Conservation (phyloP, 257 asterid species). For the Petunia secreta region DNA sequence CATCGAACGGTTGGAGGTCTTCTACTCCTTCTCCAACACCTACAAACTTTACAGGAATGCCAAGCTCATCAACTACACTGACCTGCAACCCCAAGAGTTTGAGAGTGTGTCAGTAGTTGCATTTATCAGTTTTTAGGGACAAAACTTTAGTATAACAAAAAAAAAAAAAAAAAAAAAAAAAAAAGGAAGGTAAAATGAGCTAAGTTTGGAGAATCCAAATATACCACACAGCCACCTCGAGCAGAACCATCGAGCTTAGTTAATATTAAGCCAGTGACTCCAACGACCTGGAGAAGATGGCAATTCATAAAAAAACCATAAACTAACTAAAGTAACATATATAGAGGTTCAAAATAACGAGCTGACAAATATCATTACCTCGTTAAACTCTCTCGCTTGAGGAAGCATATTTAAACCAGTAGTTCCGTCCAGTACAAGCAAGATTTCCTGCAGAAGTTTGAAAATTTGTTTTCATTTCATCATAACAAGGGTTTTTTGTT, state of each 20-base stretch:
- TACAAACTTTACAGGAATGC: conserved; percentile 93
- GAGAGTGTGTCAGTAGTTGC: not conserved
- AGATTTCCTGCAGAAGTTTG: conserved; percentile 67
- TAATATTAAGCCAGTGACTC: conserved; percentile 92
- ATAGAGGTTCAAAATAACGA: conserved; percentile 5
- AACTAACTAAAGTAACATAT: not conserved
- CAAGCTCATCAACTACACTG: conserved; percentile 96
- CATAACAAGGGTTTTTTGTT: not conserved
- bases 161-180: not conserved
- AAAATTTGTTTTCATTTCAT: not conserved
- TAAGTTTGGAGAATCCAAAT: conserved; percentile 13
- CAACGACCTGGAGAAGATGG: conserved; percentile 70
- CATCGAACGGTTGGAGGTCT: conserved; percentile 92
- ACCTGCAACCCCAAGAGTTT: conserved; percentile 48
- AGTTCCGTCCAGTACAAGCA: conserved; percentile 92
- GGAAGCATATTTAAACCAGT: conserved; percentile 98
- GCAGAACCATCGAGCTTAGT: conserved; percentile 97
- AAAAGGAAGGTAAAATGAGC: not conserved
- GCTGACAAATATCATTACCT: conserved; percentile 46
- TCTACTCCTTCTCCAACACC: conserved; percentile 91
- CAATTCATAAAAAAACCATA: not conserved
- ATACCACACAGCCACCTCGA: conserved; percentile 99
- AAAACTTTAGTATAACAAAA: not conserved
- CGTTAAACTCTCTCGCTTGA: conserved; percentile 97
- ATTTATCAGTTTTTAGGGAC: not conserved